A percentile compares a stretch with the other conserved stretches of the same genome.
Evolutionary conservation across 345 rosid species (phyloP).

Genomic region (Euphorbia lathyris): DNA sequence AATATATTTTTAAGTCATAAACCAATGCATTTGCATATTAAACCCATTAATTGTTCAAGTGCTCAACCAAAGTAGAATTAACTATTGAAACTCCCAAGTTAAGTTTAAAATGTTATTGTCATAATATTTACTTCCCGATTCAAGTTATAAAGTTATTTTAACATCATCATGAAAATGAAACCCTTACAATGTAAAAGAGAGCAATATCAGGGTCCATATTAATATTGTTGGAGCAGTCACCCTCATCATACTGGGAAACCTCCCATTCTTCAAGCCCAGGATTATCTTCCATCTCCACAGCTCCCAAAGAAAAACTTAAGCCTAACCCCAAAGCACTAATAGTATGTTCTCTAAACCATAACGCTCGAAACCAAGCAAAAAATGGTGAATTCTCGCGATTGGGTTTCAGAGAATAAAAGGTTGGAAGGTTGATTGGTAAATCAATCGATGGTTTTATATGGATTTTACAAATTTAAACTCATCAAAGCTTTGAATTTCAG

Average conservation of each 20-base stretch:
- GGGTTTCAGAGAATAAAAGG: neutral
- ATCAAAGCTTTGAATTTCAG: too few relatives aligned
- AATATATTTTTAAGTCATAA: too few relatives aligned
- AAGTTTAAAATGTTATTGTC: neutral
- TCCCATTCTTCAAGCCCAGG: conserved; percentile 80
- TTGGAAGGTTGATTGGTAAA: neutral
- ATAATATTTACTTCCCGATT: neutral
- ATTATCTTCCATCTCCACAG: conserved; percentile 44
- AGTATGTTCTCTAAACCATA: conserved; percentile 58
- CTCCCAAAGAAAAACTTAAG: neutral
- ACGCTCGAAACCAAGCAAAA: conserved; percentile 23
- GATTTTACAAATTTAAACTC: too few relatives aligned
- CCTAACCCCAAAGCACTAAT: conserved; percentile 18
- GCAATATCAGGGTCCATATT: conserved; percentile 56
- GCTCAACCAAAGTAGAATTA: neutral
- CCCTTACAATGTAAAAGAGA: conserved; percentile 76
- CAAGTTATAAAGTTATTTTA: conserved; percentile 11
- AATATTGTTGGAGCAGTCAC: conserved; percentile 22
- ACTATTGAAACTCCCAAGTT: too few relatives aligned
- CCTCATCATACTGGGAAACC: conserved; percentile 36
- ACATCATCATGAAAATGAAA: conserved; percentile 19
- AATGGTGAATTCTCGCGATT: neutral
- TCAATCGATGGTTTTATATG: too few relatives aligned
- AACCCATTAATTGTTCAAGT: too few relatives aligned
- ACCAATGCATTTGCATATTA: conserved; percentile 10